Conservation (phyloP, 495 filamentous ascomycete species). For the Lindgomyces ingoldianus region DNA sequence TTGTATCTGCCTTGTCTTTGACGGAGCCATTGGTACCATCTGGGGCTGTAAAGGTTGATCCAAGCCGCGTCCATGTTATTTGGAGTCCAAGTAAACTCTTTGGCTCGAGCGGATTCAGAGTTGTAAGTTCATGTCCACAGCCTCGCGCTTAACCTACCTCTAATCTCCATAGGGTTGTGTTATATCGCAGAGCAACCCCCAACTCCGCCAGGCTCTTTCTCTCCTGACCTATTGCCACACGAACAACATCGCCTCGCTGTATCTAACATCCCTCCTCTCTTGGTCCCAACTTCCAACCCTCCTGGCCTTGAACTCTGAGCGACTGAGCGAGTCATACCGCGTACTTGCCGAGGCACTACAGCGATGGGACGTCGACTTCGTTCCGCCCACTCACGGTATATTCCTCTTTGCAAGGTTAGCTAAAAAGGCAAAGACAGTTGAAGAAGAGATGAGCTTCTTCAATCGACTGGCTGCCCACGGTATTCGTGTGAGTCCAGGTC, state of each 20-base stretch:
- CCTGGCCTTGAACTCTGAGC: conserved; percentile 23
- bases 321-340: conserved; percentile 23
- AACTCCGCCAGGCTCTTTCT: conserved; percentile 14
- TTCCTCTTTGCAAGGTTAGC: conserved; percentile 28
- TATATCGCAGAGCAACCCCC: conserved; percentile 30
- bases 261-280: conserved; percentile 19
- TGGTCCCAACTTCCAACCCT: conserved; percentile 31
- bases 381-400: conserved; percentile 23
- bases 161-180: conserved; percentile 22
- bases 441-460: conserved; percentile 26
- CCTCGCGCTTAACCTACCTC: not conserved
- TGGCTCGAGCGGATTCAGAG: conserved; percentile 20
- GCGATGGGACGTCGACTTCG: conserved; percentile 25
- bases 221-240: conserved; percentile 12
- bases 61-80: conserved; percentile 31
- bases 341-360: conserved; percentile 12
- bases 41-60: conserved; percentile 29
- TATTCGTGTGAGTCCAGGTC: conserved; percentile 17
- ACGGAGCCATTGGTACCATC: conserved; percentile 21
- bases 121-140: conserved; percentile 13
- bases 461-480: conserved; percentile 19
- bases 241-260: conserved; percentile 13
- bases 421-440: conserved; percentile 14
- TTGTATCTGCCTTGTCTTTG: conserved; percentile 34
- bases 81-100: conserved; percentile 35